Evolutionary conservation across 2,329 filamentous ascomycete genomes (phyloP).

Genomic region (Xylaria sp.): DNA sequence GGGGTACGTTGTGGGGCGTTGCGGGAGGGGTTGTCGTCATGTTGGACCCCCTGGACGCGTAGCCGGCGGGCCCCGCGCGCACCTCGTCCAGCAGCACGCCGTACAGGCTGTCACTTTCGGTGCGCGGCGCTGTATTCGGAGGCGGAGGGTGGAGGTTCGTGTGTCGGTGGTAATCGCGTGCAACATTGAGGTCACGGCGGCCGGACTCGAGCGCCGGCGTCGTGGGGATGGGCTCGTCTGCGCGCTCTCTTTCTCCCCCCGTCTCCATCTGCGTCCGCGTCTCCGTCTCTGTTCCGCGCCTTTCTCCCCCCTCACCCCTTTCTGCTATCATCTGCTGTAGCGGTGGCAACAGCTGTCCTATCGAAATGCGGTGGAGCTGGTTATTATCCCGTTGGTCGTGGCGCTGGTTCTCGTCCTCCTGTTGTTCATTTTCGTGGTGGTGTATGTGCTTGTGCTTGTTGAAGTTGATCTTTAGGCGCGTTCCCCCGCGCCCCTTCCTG

Average conservation of each 20-base stretch:
- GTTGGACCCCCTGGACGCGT: neutral
- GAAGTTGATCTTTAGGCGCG: slow-evolving; percentile 16
- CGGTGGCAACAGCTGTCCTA: no score
- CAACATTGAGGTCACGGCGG: neutral
- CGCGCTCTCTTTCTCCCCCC: slow-evolving; percentile 1
- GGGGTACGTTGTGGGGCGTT: no score
- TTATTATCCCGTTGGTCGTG: no score
- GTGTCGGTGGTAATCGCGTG: neutral
- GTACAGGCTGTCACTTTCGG: slow-evolving; percentile 21
- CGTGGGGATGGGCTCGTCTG: slow-evolving; percentile 28
- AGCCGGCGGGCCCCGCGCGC: slow-evolving; percentile 12
- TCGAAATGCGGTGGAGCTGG: no score
- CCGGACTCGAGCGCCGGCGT: slow-evolving; percentile 34
- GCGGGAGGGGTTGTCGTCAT: neutral
- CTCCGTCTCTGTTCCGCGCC: neutral
- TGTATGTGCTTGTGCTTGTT: slow-evolving; percentile 1
- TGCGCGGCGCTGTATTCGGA: slow-evolving; percentile 1
- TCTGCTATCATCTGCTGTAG: no score
- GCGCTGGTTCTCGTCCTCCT: no score
- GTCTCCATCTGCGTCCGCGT: neutral
- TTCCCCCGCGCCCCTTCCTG: slow-evolving; percentile 24
- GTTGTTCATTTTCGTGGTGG: no score
- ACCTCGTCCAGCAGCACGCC: slow-evolving; percentile 21
- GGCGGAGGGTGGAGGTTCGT: slow-evolving; percentile 20
- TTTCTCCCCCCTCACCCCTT: no score